Evolutionary conservation across 345 rosid species (phyloP).

Genomic region (Syzygium grande): DNA sequence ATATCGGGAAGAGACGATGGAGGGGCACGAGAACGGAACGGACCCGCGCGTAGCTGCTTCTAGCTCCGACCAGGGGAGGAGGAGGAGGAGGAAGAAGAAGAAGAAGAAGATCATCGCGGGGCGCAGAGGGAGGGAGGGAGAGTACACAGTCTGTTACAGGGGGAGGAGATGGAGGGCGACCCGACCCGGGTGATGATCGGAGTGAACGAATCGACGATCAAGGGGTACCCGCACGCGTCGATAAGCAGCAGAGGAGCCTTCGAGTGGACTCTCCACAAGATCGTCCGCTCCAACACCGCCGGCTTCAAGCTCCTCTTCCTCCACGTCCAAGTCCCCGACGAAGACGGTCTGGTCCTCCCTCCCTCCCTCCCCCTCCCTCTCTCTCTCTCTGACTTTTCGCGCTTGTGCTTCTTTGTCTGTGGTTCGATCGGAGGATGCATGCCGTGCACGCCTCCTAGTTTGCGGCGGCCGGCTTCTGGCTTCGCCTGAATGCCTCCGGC

Average conservation of each 20-base stretch:
- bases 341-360: slow-evolving; percentile 77
- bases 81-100: neutral
- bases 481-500: neutral
- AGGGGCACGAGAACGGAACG: neutral
- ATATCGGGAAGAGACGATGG: neutral
- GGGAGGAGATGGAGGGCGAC: slow-evolving; percentile 30
- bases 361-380: slow-evolving; percentile 3
- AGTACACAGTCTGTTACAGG: neutral
- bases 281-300: slow-evolving; percentile 62
- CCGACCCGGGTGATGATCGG: slow-evolving; percentile 75
- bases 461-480: neutral
- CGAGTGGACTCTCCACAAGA: slow-evolving; percentile 86
- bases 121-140: neutral
- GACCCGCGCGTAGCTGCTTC: neutral
- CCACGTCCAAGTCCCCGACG: slow-evolving; percentile 94
- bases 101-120: neutral
- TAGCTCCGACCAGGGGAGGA: neutral
- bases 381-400: neutral
- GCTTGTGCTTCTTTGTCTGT: neutral
- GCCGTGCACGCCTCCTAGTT: neutral
- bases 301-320: slow-evolving; percentile 89
- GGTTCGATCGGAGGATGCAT: neutral
- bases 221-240: slow-evolving; percentile 87
- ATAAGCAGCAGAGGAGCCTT: slow-evolving; percentile 91
- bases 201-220: slow-evolving; percentile 87